Evolutionary conservation across 2,329 filamentous ascomycete species (phyloP).

Genomic region (Sporothrix pseudoabietina): DNA sequence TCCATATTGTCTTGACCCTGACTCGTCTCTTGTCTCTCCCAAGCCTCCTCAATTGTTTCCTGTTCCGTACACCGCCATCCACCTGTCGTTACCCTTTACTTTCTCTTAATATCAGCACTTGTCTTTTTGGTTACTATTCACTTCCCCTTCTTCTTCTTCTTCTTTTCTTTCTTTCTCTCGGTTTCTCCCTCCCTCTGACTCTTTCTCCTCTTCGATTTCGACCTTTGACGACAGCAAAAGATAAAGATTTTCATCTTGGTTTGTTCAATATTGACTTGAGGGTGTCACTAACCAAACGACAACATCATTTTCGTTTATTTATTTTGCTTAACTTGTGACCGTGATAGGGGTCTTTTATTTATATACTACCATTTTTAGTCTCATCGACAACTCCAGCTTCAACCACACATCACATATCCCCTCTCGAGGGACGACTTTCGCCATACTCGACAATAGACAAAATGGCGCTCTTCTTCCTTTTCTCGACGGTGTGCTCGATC

Average conservation of each 20-base stretch:
- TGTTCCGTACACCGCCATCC: neutral
- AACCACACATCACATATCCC: neutral
- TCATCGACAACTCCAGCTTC: neutral
- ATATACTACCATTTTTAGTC: neutral
- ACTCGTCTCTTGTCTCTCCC: constrained; percentile 6
- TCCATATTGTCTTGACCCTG: neutral
- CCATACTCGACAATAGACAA: neutral
- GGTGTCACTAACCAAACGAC: constrained; percentile 7
- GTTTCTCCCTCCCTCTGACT: neutral
- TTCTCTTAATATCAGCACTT: constrained; percentile 1
- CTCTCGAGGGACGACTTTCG: neutral
- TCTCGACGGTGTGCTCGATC: constrained; percentile 43
- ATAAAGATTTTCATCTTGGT: neutral
- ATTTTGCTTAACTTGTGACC: neutral
- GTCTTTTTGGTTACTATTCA: neutral
- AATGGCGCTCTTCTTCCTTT: constrained; percentile 25
- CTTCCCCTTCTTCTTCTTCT: neutral
- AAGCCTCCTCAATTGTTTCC: constrained; percentile 9
- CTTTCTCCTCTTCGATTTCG: neutral
- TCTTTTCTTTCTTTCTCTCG: neutral
- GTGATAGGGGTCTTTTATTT: constrained; percentile 5
- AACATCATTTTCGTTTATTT: neutral
- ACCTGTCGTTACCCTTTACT: neutral
- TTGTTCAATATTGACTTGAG: neutral
- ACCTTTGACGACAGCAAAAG: neutral